These are phyloP conservation scores for Laguncularia racemosa DNA, from an alignment of 345 rosid genomes.

Conservation along the genomic window DNA sequence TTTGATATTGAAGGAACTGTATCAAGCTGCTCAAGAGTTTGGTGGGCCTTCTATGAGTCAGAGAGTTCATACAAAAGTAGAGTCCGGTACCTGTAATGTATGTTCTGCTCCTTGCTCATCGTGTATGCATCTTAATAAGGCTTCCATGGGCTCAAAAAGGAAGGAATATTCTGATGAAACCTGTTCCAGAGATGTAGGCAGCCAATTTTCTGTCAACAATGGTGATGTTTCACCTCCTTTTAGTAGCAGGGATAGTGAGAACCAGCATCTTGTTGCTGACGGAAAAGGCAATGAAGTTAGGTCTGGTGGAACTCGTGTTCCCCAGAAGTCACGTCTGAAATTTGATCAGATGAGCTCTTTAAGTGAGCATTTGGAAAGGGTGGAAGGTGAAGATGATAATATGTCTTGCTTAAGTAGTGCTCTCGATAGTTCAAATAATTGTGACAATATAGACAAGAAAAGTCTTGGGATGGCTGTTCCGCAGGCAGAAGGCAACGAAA, in stretches of 20 bases:
- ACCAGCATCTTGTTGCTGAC: constrained; percentile 33
- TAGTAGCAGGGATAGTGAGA: constrained; percentile 20
- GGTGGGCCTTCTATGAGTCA: constrained; percentile 36
- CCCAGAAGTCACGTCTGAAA: constrained; percentile 24
- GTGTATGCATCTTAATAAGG: constrained; percentile 55
- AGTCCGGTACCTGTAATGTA: constrained; percentile 78
- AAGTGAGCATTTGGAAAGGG: constrained; percentile 25
- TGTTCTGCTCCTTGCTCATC: constrained; percentile 84
- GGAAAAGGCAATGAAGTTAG: constrained; percentile 67
- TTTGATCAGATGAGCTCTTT: constrained; percentile 26
- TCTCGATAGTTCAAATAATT: constrained; percentile 22
- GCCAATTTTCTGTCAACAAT: constrained; percentile 52
- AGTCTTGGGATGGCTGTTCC: constrained; percentile 24
- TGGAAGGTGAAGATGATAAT: constrained; percentile 57
- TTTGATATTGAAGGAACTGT: constrained; percentile 23
- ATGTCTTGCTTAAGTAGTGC: constrained; percentile 37
- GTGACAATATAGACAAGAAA: constrained; percentile 29
- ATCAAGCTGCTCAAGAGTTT: constrained; percentile 27
- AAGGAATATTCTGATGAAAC: constrained; percentile 64
- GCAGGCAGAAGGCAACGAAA: constrained; percentile 1
- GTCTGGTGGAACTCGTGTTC: constrained; percentile 23
- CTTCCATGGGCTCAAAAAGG: constrained; percentile 43
- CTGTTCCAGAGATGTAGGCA: constrained; percentile 36
- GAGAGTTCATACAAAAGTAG: constrained; percentile 30
- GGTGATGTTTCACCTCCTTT: constrained; percentile 27